Evolutionary conservation across 129 eudicot species (phyloP).

Genomic region (Chrysanthemum makinoi): DNA sequence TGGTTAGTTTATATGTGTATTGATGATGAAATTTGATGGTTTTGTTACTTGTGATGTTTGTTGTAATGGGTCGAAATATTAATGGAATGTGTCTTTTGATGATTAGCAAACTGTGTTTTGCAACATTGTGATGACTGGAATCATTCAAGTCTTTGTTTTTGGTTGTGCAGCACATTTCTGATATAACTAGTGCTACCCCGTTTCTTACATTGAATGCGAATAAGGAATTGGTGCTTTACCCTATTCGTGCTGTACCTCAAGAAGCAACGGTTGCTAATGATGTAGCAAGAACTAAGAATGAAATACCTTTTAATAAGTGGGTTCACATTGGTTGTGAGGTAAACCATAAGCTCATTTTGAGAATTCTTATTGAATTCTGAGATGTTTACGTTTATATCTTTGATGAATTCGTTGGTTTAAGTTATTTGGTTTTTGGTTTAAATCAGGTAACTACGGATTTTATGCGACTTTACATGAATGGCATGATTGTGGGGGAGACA

Average conservation of each 20-base stretch:
- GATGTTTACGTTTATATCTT: slow-evolving; percentile 10
- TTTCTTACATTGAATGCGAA: slow-evolving; percentile 53
- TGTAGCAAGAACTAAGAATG: slow-evolving; percentile 37
- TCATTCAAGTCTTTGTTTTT: not conserved
- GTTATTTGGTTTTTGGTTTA: slow-evolving; percentile 17
- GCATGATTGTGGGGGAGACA: slow-evolving; percentile 62
- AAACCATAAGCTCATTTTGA: slow-evolving; percentile 8
- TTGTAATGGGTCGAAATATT: not conserved
- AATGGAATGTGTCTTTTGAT: slow-evolving; percentile 1
- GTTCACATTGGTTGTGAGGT: slow-evolving; percentile 91
- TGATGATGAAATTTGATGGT: too few species aligned
- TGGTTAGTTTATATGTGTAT: not conserved
- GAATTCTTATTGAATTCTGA: not conserved
- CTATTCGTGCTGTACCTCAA: slow-evolving; percentile 38
- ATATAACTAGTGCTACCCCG: slow-evolving; percentile 38
- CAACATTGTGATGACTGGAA: not conserved
- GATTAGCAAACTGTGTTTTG: not conserved
- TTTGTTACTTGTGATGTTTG: not conserved
- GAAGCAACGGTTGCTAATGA: slow-evolving; percentile 4
- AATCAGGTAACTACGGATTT: slow-evolving; percentile 56
- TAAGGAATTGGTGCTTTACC: slow-evolving; percentile 55
- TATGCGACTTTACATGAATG: slow-evolving; percentile 51
- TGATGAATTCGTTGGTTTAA: slow-evolving; percentile 3
- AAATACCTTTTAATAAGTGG: slow-evolving; percentile 63
- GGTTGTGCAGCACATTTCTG: slow-evolving; percentile 49